phyloP scores from a whole-genome alignment of 345 rosid genomes.

The Citrus cavaleriei region DNA sequence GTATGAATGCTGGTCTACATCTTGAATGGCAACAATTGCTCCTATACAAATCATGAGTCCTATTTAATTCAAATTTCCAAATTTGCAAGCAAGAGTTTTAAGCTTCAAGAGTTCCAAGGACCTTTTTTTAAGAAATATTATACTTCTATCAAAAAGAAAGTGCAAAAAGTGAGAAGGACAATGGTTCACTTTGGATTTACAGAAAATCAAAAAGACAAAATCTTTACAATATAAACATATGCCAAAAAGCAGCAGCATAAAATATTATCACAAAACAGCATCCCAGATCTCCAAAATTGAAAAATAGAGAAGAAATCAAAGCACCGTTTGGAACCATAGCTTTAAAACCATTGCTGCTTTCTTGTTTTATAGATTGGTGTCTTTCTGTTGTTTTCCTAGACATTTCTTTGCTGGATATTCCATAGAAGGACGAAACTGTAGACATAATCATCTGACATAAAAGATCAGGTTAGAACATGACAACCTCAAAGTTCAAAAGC shows the following conservation, averaged over 20 bases:
- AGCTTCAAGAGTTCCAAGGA: constrained; percentile 28
- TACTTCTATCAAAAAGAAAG: neutral
- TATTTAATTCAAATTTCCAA: constrained; percentile 19
- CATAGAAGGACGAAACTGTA: constrained; percentile 54
- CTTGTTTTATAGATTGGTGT: constrained; percentile 33
- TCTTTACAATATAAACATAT: neutral
- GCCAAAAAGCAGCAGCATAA: neutral
- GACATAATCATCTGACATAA: constrained; percentile 63
- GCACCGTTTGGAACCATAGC: constrained; percentile 74
- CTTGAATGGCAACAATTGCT: constrained; percentile 83
- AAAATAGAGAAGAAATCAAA: constrained; percentile 8
- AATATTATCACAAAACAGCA: neutral
- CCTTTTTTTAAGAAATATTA: constrained; percentile 32
- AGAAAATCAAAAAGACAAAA: neutral
- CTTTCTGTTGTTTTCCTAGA: constrained; percentile 29
- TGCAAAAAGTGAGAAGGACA: neutral
- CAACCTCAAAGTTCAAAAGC: neutral
- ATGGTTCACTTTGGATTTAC: neutral
- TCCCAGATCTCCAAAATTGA: neutral
- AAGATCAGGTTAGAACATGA: constrained; percentile 23
- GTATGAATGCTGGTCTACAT: constrained; percentile 80
- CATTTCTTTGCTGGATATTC: constrained; percentile 33
- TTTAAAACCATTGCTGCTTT: constrained; percentile 41
- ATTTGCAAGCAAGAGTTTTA: constrained; percentile 9
- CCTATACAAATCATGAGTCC: constrained; percentile 41